Conservation (phyloP, 495 filamentous ascomycete species). For the Wilcoxina mikolae region DNA sequence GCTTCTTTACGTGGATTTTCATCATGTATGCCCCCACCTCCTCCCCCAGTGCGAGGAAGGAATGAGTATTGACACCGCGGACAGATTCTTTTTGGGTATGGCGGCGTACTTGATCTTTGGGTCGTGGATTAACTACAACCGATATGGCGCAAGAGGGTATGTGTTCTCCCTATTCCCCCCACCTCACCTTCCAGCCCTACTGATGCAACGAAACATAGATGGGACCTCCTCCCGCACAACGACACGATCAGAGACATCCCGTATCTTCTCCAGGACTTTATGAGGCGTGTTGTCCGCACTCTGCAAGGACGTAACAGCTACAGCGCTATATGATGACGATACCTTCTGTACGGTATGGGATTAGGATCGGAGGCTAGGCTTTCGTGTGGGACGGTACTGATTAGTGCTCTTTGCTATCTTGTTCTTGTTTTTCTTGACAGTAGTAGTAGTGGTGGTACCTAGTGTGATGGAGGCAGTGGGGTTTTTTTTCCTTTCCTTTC, state of each 20-base stretch:
- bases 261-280: constrained; percentile 83
- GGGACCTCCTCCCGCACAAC: constrained; percentile 86
- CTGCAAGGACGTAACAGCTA: constrained; percentile 71
- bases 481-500: too few species aligned
- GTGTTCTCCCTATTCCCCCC: neutral
- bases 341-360: neutral
- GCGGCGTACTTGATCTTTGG: constrained; percentile 94
- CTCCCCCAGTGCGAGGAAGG: too few species aligned
- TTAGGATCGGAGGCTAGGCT: too few species aligned
- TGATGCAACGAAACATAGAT: constrained; percentile 34
- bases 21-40: constrained; percentile 58
- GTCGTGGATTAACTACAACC: constrained; percentile 98
- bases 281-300: constrained; percentile 59
- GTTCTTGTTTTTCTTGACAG: too few species aligned
- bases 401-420: too few species aligned
- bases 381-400: too few species aligned
- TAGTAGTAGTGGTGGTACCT: too few species aligned
- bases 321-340: constrained; percentile 59
- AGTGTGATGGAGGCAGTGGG: too few species aligned
- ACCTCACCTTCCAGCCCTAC: constrained; percentile 2
- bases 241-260: constrained; percentile 86
- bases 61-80: too few species aligned
- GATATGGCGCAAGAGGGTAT: constrained; percentile 66
- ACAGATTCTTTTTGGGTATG: constrained; percentile 64
- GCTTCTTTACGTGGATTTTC: constrained; percentile 94